Percentiles rank a stretch among this genome's conserved stretches.
Evolutionary conservation across 306 rosid species (phyloP).

Genomic region (Fragaria ananassa): DNA sequence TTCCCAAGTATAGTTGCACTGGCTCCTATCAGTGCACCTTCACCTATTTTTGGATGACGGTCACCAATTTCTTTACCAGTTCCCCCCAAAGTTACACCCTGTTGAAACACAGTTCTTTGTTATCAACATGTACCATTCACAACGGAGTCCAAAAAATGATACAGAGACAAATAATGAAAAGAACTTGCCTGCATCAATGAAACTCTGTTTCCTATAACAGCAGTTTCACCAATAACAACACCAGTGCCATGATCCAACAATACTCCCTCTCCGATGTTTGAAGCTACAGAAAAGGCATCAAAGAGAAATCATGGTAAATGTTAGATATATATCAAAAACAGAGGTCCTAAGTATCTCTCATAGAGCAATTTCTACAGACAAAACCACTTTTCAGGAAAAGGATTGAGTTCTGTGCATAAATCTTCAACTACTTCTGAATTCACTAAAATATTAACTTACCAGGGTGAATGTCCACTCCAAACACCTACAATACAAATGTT

Average conservation of each 20-base stretch:
- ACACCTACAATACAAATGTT: conserved; percentile 57
- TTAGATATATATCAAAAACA: conserved; percentile 23
- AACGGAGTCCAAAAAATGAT: not conserved
- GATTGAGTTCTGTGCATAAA: conserved; percentile 11
- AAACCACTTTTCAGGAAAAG: conserved; percentile 26
- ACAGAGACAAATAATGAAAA: conserved; percentile 24
- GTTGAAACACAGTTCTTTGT: conserved; percentile 5
- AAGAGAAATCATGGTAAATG: conserved; percentile 14
- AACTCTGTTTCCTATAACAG: conserved; percentile 86
- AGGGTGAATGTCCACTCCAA: conserved; percentile 90
- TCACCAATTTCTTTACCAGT: conserved; percentile 80
- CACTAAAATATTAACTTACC: conserved; percentile 43
- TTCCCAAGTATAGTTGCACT: conserved; percentile 84
- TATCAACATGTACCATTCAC: not conserved
- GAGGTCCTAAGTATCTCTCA: conserved; percentile 23
- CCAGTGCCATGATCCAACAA: conserved; percentile 94
- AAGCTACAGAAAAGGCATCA: conserved; percentile 47
- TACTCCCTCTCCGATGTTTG: conserved; percentile 93
- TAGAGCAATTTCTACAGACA: not conserved
- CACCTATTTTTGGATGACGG: conserved; percentile 94
- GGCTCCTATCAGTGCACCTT: conserved; percentile 87
- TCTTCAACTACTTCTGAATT: not conserved
- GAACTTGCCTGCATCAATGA: conserved; percentile 89
- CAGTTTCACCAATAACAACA: conserved; percentile 97
- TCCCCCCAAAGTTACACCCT: conserved; percentile 97